phyloP scores from a whole-genome alignment of 2,329 filamentous ascomycete species.

The Pseudogymnoascus sp. region DNA sequence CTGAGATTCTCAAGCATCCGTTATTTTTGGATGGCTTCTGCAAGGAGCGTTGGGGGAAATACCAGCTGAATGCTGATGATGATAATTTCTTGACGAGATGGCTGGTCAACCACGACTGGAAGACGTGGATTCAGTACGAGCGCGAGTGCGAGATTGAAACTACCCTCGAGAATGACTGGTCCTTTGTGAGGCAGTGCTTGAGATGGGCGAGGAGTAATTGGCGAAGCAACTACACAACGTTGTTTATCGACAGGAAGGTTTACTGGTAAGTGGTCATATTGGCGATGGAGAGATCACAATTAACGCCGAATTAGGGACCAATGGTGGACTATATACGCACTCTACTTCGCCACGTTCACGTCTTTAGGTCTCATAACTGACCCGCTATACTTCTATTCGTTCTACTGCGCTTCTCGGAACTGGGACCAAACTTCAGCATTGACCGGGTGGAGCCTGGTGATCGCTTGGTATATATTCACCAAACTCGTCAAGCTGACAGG shows the following conservation, averaged over 20 bases:
- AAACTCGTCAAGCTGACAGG: conserved; percentile 88
- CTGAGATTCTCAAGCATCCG: conserved; percentile 75
- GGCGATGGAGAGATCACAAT: conserved; percentile 12
- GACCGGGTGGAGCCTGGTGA: conserved; percentile 17
- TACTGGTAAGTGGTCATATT: conserved; percentile 61
- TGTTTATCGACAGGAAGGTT: conserved; percentile 75
- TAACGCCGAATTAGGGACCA: conserved; percentile 57
- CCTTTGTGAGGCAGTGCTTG: conserved; percentile 88
- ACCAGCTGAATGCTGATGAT: conserved; percentile 89
- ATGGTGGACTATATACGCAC: conserved; percentile 86
- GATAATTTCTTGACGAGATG: conserved; percentile 98
- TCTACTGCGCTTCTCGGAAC: conserved; percentile 58
- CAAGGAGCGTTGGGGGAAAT: conserved; percentile 81
- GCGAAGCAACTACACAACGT: conserved; percentile 90
- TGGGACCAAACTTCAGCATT: conserved; percentile 45
- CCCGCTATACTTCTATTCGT: conserved; percentile 59
- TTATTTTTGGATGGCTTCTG: conserved; percentile 85
- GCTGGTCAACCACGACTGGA: conserved; percentile 87
- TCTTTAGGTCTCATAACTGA: conserved; percentile 79
- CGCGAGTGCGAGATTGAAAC: conserved; percentile 86
- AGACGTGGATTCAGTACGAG: conserved; percentile 93
- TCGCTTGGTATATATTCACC: conserved; percentile 74
- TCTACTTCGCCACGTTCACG: conserved; percentile 87
- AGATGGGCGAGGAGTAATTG: conserved; percentile 97
- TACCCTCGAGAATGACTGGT: conserved; percentile 79